A percentile compares a stretch with the other conserved stretches of the same genome.
Evolutionary conservation across 164 flowering plant species (phyloP).

Genomic region (Paratinospora sagittata): DNA sequence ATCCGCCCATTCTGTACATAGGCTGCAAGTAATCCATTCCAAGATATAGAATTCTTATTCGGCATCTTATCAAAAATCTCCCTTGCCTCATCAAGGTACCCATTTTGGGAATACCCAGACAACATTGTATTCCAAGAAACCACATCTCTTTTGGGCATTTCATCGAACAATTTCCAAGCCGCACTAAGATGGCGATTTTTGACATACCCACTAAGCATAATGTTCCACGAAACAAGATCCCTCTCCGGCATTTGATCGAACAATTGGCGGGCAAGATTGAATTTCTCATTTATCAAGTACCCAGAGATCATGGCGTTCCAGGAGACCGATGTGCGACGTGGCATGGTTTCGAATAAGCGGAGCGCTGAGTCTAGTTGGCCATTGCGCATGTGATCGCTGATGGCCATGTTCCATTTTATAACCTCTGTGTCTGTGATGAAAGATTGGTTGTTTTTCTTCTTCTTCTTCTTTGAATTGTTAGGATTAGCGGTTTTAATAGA

Average conservation of each 20-base stretch:
- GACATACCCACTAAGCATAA: conserved; percentile 2
- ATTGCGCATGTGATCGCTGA: conserved; percentile 2
- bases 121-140: conserved; percentile 11
- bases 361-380: conserved; percentile 2
- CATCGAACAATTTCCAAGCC: conserved; percentile 7
- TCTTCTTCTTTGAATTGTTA: neutral
- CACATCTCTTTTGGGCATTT: conserved; percentile 8
- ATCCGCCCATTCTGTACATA: conserved; percentile 8
- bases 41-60: conserved; percentile 9
- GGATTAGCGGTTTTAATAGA: neutral
- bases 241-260: conserved; percentile 7
- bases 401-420: conserved; percentile 7
- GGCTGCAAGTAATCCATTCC: conserved; percentile 10
- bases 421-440: conserved; percentile 1
- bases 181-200: neutral
- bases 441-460: neutral
- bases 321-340: conserved; percentile 8
- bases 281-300: neutral
- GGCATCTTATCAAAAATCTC: conserved; percentile 8
- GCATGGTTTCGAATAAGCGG: conserved; percentile 7
- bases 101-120: conserved; percentile 7
- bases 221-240: conserved; percentile 9
- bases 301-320: conserved; percentile 10
- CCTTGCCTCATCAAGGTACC: conserved; percentile 4
- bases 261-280: neutral